phyloP scores from a whole-genome alignment of 2,329 filamentous ascomycete genomes.

The Podosphaera fusca region DNA sequence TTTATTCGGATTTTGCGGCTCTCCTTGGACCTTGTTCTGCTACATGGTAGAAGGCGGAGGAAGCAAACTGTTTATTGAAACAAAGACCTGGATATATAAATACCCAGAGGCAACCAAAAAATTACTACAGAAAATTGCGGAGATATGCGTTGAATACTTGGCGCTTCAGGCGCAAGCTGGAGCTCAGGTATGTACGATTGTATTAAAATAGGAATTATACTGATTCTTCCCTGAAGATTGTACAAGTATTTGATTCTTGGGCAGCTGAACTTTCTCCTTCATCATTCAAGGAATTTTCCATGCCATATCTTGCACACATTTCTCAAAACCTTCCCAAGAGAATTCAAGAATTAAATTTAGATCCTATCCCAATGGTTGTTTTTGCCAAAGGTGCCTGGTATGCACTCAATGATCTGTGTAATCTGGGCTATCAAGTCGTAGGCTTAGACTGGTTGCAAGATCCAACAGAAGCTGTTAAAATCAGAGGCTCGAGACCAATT shows the following conservation, averaged over 20 bases:
- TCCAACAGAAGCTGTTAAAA: slow-evolving; percentile 58
- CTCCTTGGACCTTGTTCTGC: slow-evolving; percentile 88
- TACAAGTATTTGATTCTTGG: slow-evolving; percentile 98
- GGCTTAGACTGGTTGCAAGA: slow-evolving; percentile 91
- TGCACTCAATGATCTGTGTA: slow-evolving; percentile 65
- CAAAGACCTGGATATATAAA: slow-evolving; percentile 91
- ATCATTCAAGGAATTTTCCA: slow-evolving; percentile 62
- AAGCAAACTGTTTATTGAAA: slow-evolving; percentile 80
- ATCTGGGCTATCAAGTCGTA: slow-evolving; percentile 79
- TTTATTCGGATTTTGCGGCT: slow-evolving; percentile 87
- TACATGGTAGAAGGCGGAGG: slow-evolving; percentile 99
- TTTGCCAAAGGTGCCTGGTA: slow-evolving; percentile 98
- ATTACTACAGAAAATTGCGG: slow-evolving; percentile 73
- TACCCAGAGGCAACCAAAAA: slow-evolving; percentile 60
- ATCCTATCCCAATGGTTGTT: slow-evolving; percentile 83
- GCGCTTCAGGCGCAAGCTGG: slow-evolving; percentile 81
- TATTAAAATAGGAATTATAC: neutral
- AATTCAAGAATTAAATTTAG: slow-evolving; percentile 49
- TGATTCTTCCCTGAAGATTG: slow-evolving; percentile 28
- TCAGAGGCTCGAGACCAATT: slow-evolving; percentile 49
- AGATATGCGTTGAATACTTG: slow-evolving; percentile 85
- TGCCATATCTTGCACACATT: slow-evolving; percentile 73
- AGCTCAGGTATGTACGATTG: slow-evolving; percentile 39
- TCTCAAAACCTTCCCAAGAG: slow-evolving; percentile 54
- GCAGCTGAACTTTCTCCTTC: slow-evolving; percentile 75